Percentiles rank a stretch among this genome's conserved stretches.
These are phyloP conservation scores for Penicillium simplicissimum DNA, from an alignment of 495 filamentous ascomycete genomes.

Conservation along the genomic window DNA sequence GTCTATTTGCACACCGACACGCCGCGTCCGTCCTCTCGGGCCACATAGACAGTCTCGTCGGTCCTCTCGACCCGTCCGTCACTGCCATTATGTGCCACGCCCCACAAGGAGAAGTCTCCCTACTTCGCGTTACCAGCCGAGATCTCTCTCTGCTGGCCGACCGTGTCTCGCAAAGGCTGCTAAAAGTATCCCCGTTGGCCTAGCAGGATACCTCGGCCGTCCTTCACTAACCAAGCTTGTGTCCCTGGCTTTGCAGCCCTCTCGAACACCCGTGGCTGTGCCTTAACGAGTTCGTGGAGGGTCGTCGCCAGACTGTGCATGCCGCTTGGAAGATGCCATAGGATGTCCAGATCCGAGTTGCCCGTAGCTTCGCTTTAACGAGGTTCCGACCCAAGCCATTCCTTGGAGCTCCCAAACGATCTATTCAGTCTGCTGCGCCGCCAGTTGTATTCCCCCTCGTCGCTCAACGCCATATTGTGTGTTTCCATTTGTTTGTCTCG, in stretches of 20 bases:
- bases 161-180: not conserved
- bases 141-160: not conserved
- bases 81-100: not conserved
- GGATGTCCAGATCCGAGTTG: constrained; percentile 1
- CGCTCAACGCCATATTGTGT: too few relatives aligned
- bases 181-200: constrained; percentile 2
- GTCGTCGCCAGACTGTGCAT: not conserved
- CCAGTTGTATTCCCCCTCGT: not conserved
- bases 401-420: not conserved
- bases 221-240: constrained; percentile 7
- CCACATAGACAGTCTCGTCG: constrained; percentile 2
- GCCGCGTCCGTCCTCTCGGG: not conserved
- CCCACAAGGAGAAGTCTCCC: not conserved
- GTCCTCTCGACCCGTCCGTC: not conserved
- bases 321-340: constrained; percentile 1
- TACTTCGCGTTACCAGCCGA: constrained; percentile 1
- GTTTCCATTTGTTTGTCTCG: too few relatives aligned
- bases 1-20: not conserved
- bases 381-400: constrained; percentile 6
- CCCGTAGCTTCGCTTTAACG: constrained; percentile 8
- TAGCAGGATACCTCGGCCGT: not conserved
- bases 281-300: constrained; percentile 8
- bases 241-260: not conserved
- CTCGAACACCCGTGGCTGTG: constrained; percentile 1
- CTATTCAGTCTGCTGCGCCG: not conserved